Conservation (phyloP, 2,329 filamentous ascomycete species). For the Trichophyton benhamiae region DNA sequence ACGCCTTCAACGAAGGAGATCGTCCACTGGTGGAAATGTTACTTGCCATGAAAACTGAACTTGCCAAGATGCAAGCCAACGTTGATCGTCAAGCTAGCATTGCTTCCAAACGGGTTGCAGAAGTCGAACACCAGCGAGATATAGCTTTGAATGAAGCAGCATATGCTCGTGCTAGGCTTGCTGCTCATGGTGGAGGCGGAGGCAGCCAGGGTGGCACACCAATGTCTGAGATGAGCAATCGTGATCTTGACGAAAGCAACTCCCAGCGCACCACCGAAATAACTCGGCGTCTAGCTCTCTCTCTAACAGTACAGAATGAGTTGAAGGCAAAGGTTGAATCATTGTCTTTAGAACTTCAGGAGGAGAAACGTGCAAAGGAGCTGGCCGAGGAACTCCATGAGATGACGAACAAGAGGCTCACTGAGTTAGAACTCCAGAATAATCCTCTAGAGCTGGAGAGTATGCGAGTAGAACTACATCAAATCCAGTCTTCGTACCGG, state of each 20-base stretch:
- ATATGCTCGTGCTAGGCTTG: constrained; percentile 85
- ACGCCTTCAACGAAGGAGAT: constrained; percentile 83
- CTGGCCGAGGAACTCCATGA: constrained; percentile 79
- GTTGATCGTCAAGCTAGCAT: constrained; percentile 78
- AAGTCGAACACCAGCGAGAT: constrained; percentile 89
- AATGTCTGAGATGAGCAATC: constrained; percentile 41
- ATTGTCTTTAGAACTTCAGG: constrained; percentile 57
- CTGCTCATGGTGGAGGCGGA: constrained; percentile 52
- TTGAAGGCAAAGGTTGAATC: constrained; percentile 65
- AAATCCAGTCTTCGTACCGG: constrained; percentile 61
- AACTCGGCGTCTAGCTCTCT: constrained; percentile 67
- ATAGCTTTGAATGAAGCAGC: constrained; percentile 88
- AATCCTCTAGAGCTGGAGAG: constrained; percentile 75
- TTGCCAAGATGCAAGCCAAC: constrained; percentile 77
- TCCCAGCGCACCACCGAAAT: constrained; percentile 62
- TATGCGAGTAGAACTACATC: constrained; percentile 72
- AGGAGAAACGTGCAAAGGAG: constrained; percentile 68
- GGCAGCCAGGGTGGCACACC: constrained; percentile 51
- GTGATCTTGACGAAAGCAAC: constrained; percentile 45
- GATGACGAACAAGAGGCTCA: constrained; percentile 69
- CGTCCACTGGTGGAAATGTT: constrained; percentile 84
- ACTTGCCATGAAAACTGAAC: constrained; percentile 76
- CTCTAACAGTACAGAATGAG: constrained; percentile 66
- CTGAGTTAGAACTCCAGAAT: constrained; percentile 72
- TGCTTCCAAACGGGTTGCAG: constrained; percentile 79